Percentiles rank a stretch among this genome's conserved stretches.
Conservation (phyloP, 2,329 filamentous ascomycete genomes). For the Aureobasidium uvarum region DNA sequence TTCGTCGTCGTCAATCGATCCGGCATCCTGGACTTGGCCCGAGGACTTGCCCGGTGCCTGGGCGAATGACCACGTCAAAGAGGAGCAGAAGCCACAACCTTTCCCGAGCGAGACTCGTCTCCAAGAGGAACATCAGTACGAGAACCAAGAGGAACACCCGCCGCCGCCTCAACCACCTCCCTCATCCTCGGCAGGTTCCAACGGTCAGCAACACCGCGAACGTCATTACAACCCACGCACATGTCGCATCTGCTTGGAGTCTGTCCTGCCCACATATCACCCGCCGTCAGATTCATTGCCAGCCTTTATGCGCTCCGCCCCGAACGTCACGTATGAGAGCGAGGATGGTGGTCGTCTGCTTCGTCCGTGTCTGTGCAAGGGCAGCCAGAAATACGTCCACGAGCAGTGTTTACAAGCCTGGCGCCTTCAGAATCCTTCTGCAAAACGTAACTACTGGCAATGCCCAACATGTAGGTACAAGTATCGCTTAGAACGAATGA, state of each 20-base stretch:
- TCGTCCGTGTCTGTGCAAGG: constrained; percentile 90
- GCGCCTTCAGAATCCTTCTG: constrained; percentile 69
- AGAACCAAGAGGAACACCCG: neutral
- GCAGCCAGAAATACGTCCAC: constrained; percentile 90
- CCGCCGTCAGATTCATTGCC: constrained; percentile 52
- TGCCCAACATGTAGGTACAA: constrained; percentile 85
- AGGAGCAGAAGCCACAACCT: constrained; percentile 1
- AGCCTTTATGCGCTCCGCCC: constrained; percentile 53
- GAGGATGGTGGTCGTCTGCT: constrained; percentile 76
- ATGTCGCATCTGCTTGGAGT: constrained; percentile 88
- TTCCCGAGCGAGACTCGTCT: constrained; percentile 17
- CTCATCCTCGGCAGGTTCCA: neutral
- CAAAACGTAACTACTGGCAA: constrained; percentile 72
- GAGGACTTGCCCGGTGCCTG: constrained; percentile 44
- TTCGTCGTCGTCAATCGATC: constrained; percentile 42
- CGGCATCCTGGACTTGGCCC: constrained; percentile 48
- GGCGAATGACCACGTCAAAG: constrained; percentile 17
- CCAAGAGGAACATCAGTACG: constrained; percentile 27
- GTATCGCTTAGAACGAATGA: constrained; percentile 75
- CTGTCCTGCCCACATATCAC: constrained; percentile 58
- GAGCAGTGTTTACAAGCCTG: constrained; percentile 83
- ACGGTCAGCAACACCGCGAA: constrained; percentile 1
- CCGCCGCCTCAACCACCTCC: neutral
- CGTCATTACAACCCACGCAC: constrained; percentile 65
- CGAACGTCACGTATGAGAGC: constrained; percentile 68